Base-by-base conservation (phyloP, 164 flowering plant genomes). In the Tetrastigma voinierianum region DNA sequence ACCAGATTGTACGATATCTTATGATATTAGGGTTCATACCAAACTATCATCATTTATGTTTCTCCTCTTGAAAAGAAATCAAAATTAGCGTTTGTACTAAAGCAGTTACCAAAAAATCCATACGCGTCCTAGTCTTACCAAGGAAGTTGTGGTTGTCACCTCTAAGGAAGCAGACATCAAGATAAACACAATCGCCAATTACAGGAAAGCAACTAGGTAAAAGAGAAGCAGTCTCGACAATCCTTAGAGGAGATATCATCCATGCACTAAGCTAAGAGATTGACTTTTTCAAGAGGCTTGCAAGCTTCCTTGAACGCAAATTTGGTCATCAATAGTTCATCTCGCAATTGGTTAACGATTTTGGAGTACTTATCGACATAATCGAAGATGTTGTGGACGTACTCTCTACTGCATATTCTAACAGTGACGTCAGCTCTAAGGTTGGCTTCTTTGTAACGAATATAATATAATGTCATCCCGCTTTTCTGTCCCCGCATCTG, bases 101-200 rank as follows among this genome's bases (percentile, higher is more conserved):
- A 46, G 15, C 46, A n/a, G 19, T 20, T 46, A 67, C 13, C n/a
- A 5, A 32, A 68, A 71, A 70, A 47, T 72, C 76, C 16, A n/a
- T 23, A n/a, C 48, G 59, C 9, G 23, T 13, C 13, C 32, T 0
- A 8, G 57, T 10, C 17, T 78, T 78, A 0, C 54, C 4, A 49
- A 12, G 74, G 66, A 81, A 84, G 40, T 61, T 66, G 55, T 78
- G 75, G 61, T 78, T 80, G 0, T 79, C 82, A 1, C 55, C 65
- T 48, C 84, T 73, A 7, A 80, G 53, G 32, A 74, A 84, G 57
- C 87, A 84, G 2, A 82, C 83, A 21, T 82, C 83, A 19, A 77
- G 68, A 58, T 65, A 78, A 69, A 81, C 68, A 14, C 73, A 77
- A 10, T 74, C 84, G 1, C 82, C 81, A 24, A 60, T 48, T 46